Evolutionary conservation across 768 basidiomycete species (phyloP).

Genomic region (Baorangia bicolor): DNA sequence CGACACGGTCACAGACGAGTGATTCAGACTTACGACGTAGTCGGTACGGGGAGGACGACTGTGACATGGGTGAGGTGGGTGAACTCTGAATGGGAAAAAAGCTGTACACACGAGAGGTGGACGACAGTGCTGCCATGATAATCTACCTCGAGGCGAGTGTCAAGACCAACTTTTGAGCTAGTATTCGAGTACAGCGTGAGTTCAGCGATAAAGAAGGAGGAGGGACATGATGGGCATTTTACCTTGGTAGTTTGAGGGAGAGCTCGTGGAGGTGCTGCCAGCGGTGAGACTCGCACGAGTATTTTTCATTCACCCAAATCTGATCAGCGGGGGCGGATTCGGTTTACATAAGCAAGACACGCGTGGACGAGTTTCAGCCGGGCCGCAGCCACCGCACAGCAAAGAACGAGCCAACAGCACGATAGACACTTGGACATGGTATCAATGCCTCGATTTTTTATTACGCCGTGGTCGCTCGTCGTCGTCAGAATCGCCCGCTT

Average conservation of each 20-base stretch:
- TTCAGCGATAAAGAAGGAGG: not conserved
- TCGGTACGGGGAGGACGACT: fast-evolving
- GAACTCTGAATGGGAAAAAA: not conserved
- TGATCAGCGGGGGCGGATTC: slow-evolving; percentile 6
- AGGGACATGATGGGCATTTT: not conserved
- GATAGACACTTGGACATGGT: no score
- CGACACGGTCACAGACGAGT: no score
- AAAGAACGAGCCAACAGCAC: no score
- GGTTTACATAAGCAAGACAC: slow-evolving; percentile 18
- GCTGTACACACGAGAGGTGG: slow-evolving; percentile 6
- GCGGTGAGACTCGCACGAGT: slow-evolving; percentile 14
- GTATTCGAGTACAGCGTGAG: not conserved
- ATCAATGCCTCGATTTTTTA: slow-evolving; percentile 19
- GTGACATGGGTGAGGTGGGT: not conserved
- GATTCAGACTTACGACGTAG: slow-evolving; percentile 6
- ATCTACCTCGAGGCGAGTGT: not conserved
- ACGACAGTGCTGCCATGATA: slow-evolving; percentile 1
- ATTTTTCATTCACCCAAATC: slow-evolving; percentile 14
- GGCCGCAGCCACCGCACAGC: no score
- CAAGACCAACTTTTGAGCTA: slow-evolving; percentile 3
- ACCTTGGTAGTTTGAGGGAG: slow-evolving; percentile 7
- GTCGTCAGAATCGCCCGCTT: not conserved
- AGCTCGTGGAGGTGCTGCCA: slow-evolving; percentile 7
- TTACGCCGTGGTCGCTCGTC: slow-evolving; percentile 21
- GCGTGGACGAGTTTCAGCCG: not conserved